phyloP scores from a whole-genome alignment of 1,139 yeast genomes.

The Keqinozyma sinolaborantium region DNA sequence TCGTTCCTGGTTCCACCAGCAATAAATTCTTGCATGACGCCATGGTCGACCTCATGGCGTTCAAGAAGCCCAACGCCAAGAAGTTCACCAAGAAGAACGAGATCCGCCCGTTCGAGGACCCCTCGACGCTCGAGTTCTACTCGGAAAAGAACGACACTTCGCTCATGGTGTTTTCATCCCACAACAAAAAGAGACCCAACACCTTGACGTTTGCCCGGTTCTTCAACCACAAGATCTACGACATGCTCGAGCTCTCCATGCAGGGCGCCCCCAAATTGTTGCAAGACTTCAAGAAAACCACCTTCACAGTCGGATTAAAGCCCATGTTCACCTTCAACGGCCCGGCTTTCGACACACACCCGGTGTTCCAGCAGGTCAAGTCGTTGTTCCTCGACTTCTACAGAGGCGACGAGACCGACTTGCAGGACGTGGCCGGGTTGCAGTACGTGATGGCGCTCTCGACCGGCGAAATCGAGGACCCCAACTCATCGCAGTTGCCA shows the following conservation, averaged over 20 bases:
- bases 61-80: slow-evolving; percentile 89
- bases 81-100: slow-evolving; percentile 87
- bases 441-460: slow-evolving; percentile 87
- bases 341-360: slow-evolving; percentile 85
- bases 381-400: slow-evolving; percentile 88
- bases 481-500: slow-evolving; percentile 54
- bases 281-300: slow-evolving; percentile 73
- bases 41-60: slow-evolving; percentile 82
- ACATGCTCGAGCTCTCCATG: slow-evolving; percentile 87
- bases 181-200: slow-evolving; percentile 91
- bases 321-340: slow-evolving; percentile 96
- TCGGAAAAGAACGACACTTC: slow-evolving; percentile 93
- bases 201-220: slow-evolving; percentile 85
- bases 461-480: slow-evolving; percentile 75
- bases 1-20: slow-evolving; percentile 85
- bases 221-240: slow-evolving; percentile 85
- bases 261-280: slow-evolving; percentile 68
- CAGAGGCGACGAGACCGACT: slow-evolving; percentile 78
- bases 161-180: slow-evolving; percentile 73
- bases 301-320: slow-evolving; percentile 85
- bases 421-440: slow-evolving; percentile 92
- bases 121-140: slow-evolving; percentile 82
- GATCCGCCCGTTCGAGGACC: slow-evolving; percentile 90
- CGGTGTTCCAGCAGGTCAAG: slow-evolving; percentile 80
- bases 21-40: slow-evolving; percentile 82